Evolutionary conservation across 225 moss, liverwort and hornwort species (phyloP).

Genomic region (Sphagnum contortum): DNA sequence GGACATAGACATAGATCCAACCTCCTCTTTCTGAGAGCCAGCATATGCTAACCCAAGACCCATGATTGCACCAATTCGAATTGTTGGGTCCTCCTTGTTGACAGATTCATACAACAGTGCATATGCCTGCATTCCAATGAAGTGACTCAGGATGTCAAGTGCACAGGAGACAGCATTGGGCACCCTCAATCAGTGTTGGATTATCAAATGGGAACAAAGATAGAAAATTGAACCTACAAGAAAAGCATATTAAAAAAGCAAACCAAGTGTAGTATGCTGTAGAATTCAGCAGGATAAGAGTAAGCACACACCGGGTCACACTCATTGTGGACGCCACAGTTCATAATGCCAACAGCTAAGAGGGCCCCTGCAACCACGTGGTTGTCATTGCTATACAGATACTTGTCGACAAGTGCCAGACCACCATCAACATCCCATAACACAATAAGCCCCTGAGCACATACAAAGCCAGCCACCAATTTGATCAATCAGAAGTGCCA

Average conservation of each 20-base stretch:
- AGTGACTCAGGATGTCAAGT: no score
- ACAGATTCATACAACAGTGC: constrained; percentile 81
- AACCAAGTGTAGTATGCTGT: no score
- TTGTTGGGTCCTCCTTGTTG: constrained; percentile 75
- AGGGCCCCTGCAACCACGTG: constrained; percentile 92
- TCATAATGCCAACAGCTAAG: constrained; percentile 88
- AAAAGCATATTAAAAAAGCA: no score
- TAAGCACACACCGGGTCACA: constrained; percentile 65
- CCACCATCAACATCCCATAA: constrained; percentile 98
- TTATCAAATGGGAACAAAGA: no score
- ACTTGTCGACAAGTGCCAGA: constrained; percentile 79
- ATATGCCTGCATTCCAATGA: constrained; percentile 46
- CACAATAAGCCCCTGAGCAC: constrained; percentile 79
- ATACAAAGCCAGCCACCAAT: not conserved
- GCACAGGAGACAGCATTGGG: no score
- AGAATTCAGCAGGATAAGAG: no score
- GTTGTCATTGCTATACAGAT: constrained; percentile 87
- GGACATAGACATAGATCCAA: constrained; percentile 5
- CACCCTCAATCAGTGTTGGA: no score
- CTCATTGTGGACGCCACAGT: constrained; percentile 86
- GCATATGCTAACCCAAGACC: constrained; percentile 98
- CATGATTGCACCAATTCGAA: constrained; percentile 95
- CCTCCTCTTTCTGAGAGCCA: constrained; percentile 95
- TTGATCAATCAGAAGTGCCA: no score
- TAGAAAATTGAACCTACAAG: no score